These are phyloP conservation scores for Penicillium sp. DNA, from an alignment of 2,329 filamentous ascomycete species.

Conservation along the genomic window DNA sequence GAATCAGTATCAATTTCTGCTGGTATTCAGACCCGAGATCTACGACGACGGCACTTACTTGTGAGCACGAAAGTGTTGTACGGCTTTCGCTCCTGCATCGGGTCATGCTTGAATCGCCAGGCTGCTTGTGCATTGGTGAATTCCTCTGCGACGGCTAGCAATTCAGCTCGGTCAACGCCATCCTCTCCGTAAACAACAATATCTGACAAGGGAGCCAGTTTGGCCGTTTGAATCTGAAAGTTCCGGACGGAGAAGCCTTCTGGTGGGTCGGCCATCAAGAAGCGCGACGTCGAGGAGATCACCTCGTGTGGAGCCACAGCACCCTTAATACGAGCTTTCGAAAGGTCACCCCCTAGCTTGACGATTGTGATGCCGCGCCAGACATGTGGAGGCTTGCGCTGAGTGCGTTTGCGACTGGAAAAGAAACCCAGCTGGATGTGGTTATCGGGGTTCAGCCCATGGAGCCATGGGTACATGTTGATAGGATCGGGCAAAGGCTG, in stretches of 20 bases:
- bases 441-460: constrained; percentile 87
- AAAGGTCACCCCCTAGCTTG: constrained; percentile 82
- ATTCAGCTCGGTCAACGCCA: constrained; percentile 57
- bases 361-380: constrained; percentile 81
- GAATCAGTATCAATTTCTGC: constrained; percentile 20
- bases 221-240: constrained; percentile 93
- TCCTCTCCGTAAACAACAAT: constrained; percentile 89
- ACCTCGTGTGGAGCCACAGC: constrained; percentile 82
- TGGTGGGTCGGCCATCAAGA: constrained; percentile 74
- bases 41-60: constrained; percentile 43
- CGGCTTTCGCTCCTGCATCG: constrained; percentile 55
- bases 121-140: constrained; percentile 74
- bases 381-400: constrained; percentile 71
- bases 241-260: constrained; percentile 95
- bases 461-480: constrained; percentile 94
- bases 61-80: constrained; percentile 85
- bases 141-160: constrained; percentile 63
- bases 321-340: constrained; percentile 75
- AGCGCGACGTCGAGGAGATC: constrained; percentile 66
- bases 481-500: constrained; percentile 82
- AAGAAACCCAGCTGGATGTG: constrained; percentile 90
- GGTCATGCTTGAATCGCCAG: constrained; percentile 68
- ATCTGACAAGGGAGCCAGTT: constrained; percentile 84
- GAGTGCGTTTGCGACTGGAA: constrained; percentile 69
- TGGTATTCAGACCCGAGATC: background rate